Percentiles rank a stretch among this genome's conserved stretches.
These are phyloP conservation scores for Venturia nashicola DNA, from an alignment of 2,329 filamentous ascomycete species.

Conservation along the genomic window DNA sequence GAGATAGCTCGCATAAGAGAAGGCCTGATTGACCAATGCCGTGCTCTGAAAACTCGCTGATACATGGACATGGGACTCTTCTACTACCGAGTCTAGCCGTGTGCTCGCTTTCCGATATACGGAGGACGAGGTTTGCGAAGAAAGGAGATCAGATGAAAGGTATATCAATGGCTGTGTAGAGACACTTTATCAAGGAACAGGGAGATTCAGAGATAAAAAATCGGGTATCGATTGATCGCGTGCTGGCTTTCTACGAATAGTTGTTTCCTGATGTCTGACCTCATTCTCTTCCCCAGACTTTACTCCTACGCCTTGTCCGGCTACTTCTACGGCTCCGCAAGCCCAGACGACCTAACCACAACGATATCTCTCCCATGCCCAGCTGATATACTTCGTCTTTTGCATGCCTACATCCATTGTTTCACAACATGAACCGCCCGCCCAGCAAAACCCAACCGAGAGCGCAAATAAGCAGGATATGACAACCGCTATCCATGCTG, in stretches of 20 bases:
- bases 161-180: background rate
- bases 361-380: background rate
- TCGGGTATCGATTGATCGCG: background rate
- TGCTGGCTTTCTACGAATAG: background rate
- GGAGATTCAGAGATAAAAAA: background rate
- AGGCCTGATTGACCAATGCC: background rate
- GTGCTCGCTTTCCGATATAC: background rate
- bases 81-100: slow-evolving; percentile 1
- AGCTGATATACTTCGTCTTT: background rate
- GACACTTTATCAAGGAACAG: background rate
- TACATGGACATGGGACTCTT: background rate
- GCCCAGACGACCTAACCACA: background rate
- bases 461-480: slow-evolving; percentile 1
- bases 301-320: background rate
- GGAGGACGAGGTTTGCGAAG: background rate
- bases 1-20: background rate
- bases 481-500: background rate
- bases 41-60: background rate
- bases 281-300: background rate
- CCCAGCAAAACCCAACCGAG: background rate
- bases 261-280: background rate
- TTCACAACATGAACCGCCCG: background rate
- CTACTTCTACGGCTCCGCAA: background rate
- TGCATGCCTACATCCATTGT: background rate
- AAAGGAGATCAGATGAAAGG: background rate